Base-by-base conservation (phyloP, 1,284 basidiomycete species). In the Cutaneotrichosporon sp. region DNA sequence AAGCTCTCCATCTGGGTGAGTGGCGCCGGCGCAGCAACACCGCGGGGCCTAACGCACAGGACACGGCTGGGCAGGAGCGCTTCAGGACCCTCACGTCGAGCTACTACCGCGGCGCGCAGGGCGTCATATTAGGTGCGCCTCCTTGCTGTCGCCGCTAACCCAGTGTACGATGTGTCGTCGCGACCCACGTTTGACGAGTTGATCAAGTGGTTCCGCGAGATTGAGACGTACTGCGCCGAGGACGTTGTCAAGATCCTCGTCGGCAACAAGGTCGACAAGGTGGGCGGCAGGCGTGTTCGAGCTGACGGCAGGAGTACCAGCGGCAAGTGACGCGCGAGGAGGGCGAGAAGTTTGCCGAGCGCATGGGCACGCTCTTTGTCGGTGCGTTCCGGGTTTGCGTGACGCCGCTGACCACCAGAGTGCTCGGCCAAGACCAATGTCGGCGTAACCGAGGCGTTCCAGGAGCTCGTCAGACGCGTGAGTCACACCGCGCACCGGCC, bases 61-160 rank as follows among this genome's bases (percentile, higher is more conserved):
- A 95, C 65, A 97, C 94, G 65, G 94, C 94, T 72, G 91, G 91
- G 86, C 94, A 97, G 81, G 94, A 97, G 81, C 87, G 95, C 34
- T 97, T 97, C 87, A 87, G 94, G 68, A 97, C 94, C 16, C 93
- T 97, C 77, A 97, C 95, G n/a, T 94, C 92, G 36, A 93, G 92
- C 52, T 97, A 97, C 85, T 97, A 97, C 81, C 87, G 94, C 67
- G 79, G 79, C 11, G 79, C 77, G 16, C 76, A 77, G 56, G 77
- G 75, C 69, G 89, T 98, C 60, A 90, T 99, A 65, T 84, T 99
- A 56, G 92, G 91, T 90, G 29, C 18, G 3, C 31, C n/a, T 14
- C 18, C 16, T 33, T 11, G 6, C 3, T 25, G 22, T 45, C 27
- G 29, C 13, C 8, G 18, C 45, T 58, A 22, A 51, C 31, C 8